Evolutionary conservation across 1,284 basidiomycete genomes (phyloP), one percentile per base, ranked within the genome.

Genomic region (Malassezia yamatoensis): DNA sequence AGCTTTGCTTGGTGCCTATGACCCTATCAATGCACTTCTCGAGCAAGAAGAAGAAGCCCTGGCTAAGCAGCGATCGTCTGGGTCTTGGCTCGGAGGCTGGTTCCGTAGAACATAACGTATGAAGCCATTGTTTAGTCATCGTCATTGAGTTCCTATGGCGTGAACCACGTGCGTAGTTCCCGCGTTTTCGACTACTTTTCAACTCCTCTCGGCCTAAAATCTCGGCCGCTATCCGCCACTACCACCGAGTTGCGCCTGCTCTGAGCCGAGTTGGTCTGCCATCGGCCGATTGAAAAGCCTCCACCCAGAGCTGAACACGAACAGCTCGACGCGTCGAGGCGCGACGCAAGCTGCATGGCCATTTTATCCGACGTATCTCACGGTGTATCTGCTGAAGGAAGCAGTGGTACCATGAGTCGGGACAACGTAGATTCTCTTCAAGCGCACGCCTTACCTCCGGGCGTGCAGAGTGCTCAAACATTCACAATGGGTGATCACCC

Each of bases 81-180:
- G 45, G 15, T 29, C 69, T 15, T 74, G 71, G 71, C 59, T 74
- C 41, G 62, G 16, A 13, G 43, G 71, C 9, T 74, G 71, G 71
- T 67, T 74, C 42, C n/a, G 35, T 46, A 41, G 21, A 9, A 15
- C 39, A 40, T 54, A 48, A 41, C 10, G 11, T 16, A 4, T 3
- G 24, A 4, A 29, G 24, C 24, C 7, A 4, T 29, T 29, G 24
- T 29, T 29, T 29, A 29, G 24, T 29, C 24, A 29, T 29, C 24
- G 7, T 29, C 24, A 29, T 7, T 7, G 24, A 29, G 24, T 29
- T 29, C 24, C 7, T 29, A 7, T 29, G 15, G n/a, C 33, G 16
- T 16, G 46, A n/a, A 20, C 32, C 36, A 40, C 38, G 47, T 39
- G 47, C 24, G 7, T 29, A 29, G 24, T 7, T 29, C 24, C 24